Conservation (phyloP, 2,329 filamentous ascomycete species). For the Cladophialophora yegresii region DNA sequence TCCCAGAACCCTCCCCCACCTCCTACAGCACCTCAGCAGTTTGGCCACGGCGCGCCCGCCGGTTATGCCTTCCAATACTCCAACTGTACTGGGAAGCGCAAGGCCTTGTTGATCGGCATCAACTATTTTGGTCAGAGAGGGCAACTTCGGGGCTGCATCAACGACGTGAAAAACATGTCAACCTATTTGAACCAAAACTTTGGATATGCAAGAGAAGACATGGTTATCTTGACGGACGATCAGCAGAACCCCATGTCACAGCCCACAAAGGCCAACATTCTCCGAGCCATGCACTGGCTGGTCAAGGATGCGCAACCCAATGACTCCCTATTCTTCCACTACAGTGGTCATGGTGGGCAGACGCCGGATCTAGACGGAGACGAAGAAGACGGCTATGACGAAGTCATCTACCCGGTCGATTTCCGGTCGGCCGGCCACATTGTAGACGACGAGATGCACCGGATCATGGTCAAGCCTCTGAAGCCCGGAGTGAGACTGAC, state of each 20-base stretch:
- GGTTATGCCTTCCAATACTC: constrained; percentile 88
- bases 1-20: constrained; percentile 64
- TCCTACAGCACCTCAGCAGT: constrained; percentile 67
- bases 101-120: constrained; percentile 89
- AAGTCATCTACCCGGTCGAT: constrained; percentile 78
- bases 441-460: constrained; percentile 76
- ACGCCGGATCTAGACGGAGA: constrained; percentile 72
- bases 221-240: constrained; percentile 95
- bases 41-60: constrained; percentile 77
- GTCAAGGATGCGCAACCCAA: constrained; percentile 91
- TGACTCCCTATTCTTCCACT: constrained; percentile 96
- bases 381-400: constrained; percentile 75
- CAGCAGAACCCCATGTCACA: constrained; percentile 97
- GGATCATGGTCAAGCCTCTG: constrained; percentile 73
- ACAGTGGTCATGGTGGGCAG: constrained; percentile 74
- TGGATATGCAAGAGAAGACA: constrained; percentile 90
- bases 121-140: constrained; percentile 95
- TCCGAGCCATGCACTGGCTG: constrained; percentile 96
- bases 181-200: constrained; percentile 84
- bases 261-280: constrained; percentile 91
- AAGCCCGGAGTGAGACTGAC: constrained; percentile 77
- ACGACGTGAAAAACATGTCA: constrained; percentile 97
- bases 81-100: constrained; percentile 81
- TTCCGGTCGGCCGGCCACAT: constrained; percentile 70
- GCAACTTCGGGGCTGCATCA: constrained; percentile 90